Percentiles rank a stretch among this genome's conserved stretches.
These are phyloP conservation scores for Annona cherimola DNA, from an alignment of 164 flowering plant genomes.

Conservation along the genomic window DNA sequence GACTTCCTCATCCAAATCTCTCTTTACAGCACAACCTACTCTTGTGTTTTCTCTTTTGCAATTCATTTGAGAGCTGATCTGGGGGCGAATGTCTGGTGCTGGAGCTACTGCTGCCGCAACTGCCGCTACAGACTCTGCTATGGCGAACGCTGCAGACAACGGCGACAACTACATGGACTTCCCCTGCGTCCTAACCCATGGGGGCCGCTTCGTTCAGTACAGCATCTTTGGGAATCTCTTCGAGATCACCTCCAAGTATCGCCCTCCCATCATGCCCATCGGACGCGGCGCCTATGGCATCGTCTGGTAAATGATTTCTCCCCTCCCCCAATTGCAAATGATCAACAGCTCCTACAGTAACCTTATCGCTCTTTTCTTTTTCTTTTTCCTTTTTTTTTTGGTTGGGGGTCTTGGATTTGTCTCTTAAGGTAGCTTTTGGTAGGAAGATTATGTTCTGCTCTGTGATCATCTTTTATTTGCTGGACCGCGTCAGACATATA, in stretches of 20 bases:
- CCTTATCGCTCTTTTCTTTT: neutral
- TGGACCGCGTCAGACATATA: no score
- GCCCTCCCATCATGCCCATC: constrained; percentile 76
- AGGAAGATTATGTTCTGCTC: no score
- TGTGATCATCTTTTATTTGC: no score
- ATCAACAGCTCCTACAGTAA: neutral
- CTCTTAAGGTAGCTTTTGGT: no score
- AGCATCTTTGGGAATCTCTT: constrained; percentile 71
- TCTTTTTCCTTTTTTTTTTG: neutral
- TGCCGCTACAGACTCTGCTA: constrained; percentile 19
- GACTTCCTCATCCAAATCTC: neutral
- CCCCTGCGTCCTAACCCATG: constrained; percentile 50
- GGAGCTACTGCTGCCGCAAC: constrained; percentile 13
- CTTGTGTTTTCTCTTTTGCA: neutral
- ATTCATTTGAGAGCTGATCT: neutral
- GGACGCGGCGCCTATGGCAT: constrained; percentile 97
- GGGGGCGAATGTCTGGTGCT: constrained; percentile 10
- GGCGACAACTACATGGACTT: constrained; percentile 28
- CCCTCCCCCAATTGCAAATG: neutral
- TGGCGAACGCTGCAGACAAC: constrained; percentile 5
- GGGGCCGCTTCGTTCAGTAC: constrained; percentile 64
- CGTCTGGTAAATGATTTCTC: constrained; percentile 53
- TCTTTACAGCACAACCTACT: neutral
- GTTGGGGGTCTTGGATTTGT: neutral
- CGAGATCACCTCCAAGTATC: constrained; percentile 74